Conservation (phyloP, 805 yeast species). For the Myxozyma lipomycoides region DNA sequence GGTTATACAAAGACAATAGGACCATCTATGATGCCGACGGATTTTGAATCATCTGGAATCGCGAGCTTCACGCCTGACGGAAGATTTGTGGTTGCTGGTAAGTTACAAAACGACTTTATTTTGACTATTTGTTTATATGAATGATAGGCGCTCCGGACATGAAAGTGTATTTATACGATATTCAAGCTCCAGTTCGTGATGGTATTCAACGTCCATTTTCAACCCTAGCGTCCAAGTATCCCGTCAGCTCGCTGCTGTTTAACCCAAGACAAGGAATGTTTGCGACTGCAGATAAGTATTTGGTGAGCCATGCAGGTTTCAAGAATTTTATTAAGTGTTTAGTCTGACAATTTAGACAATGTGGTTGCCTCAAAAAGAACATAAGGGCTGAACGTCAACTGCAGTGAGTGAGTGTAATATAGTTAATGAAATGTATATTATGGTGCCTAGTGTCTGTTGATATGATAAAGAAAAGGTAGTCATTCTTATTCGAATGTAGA, state of each 20-base stretch:
- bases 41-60: slow-evolving; percentile 44
- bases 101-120: background rate
- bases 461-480: too few relatives aligned
- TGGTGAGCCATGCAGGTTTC: slow-evolving; percentile 31
- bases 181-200: slow-evolving; percentile 27
- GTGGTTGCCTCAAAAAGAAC: slow-evolving; percentile 20
- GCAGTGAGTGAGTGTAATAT: too few relatives aligned
- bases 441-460: too few relatives aligned
- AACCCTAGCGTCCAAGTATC: slow-evolving; percentile 25
- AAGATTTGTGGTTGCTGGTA: slow-evolving; percentile 54
- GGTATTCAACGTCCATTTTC: slow-evolving; percentile 30
- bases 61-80: slow-evolving; percentile 68
- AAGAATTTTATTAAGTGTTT: background rate
- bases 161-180: slow-evolving; percentile 52
- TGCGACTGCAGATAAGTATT: slow-evolving; percentile 60
- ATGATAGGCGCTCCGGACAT: slow-evolving; percentile 46
- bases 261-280: slow-evolving; percentile 59
- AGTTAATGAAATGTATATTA: too few relatives aligned
- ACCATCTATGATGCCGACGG: slow-evolving; percentile 38
- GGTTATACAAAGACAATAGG: slow-evolving; percentile 42
- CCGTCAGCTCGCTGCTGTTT: slow-evolving; percentile 47
- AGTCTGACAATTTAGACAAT: slow-evolving; percentile 13
- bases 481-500: too few relatives aligned
- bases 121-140: background rate
- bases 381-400: too few relatives aligned